These are phyloP conservation scores for Arabidopsis lyrata DNA, from an alignment of 441 rosid species.

Conservation along the genomic window DNA sequence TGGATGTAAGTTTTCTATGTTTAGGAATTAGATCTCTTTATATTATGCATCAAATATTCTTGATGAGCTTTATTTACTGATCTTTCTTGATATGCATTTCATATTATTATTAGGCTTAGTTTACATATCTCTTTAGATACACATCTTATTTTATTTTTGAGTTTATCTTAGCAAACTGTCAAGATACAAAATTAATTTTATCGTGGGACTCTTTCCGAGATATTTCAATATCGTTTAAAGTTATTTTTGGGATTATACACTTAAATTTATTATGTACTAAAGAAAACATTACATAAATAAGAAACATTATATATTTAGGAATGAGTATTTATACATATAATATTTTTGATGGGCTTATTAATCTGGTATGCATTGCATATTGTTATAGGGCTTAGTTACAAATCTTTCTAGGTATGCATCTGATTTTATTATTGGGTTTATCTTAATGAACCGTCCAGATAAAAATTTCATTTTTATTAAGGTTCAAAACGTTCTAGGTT, in stretches of 20 bases:
- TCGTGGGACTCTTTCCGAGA: not conserved
- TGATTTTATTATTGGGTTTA: no score
- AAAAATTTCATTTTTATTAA: no score
- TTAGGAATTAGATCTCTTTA: not conserved
- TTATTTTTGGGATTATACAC: not conserved
- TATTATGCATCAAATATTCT: not conserved
- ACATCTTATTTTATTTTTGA: not conserved
- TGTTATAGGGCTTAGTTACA: no score
- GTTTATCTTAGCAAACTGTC: not conserved
- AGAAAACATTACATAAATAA: not conserved
- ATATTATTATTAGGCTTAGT: not conserved
- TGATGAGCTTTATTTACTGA: not conserved
- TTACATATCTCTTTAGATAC: not conserved
- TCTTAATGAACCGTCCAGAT: no score
- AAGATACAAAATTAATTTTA: not conserved
- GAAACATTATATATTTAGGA: no score
- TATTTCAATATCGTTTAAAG: not conserved
- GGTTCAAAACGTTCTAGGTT: no score
- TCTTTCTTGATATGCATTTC: not conserved
- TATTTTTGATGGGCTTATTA: no score
- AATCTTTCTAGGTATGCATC: no score
- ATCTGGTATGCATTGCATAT: no score
- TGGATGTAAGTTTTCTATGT: no score
- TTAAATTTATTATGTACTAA: not conserved
- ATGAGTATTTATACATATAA: no score